Evolutionary conservation across 2,329 filamentous ascomycete genomes (phyloP).

Genomic region (Talaromyces sp.): DNA sequence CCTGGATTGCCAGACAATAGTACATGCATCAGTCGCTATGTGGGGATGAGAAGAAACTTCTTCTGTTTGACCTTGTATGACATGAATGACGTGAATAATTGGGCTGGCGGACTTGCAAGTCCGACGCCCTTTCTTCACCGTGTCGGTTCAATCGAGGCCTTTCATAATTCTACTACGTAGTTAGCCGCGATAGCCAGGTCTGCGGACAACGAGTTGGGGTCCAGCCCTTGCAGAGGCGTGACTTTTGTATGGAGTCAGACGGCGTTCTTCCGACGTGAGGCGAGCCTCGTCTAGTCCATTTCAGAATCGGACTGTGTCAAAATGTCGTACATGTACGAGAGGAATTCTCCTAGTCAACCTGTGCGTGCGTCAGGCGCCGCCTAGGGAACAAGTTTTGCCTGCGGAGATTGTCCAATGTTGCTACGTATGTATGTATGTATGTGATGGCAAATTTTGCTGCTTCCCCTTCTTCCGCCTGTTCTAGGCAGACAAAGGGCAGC

Average conservation of each 20-base stretch:
- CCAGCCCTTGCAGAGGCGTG: not conserved
- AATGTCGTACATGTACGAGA: not conserved
- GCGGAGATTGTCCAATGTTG: not conserved
- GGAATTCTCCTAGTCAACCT: not conserved
- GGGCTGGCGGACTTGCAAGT: not conserved
- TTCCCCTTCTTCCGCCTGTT: not conserved
- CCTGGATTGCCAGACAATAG: not conserved
- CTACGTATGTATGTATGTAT: not conserved
- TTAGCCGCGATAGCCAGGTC: not conserved
- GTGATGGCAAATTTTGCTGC: not conserved
- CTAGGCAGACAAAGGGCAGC: not conserved
- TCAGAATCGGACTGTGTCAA: not conserved
- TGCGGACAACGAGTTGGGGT: not conserved
- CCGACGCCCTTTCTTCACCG: not conserved
- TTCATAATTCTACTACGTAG: no score
- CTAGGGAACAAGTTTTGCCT: not conserved
- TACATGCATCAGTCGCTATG: not conserved
- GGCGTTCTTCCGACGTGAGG: not conserved
- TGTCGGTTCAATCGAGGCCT: not conserved
- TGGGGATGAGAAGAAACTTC: not conserved
- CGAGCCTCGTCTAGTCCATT: not conserved
- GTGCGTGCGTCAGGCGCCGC: not conserved
- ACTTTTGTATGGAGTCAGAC: not conserved
- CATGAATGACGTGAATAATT: not conserved
- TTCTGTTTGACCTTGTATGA: not conserved